These are phyloP conservation scores for Teunomyces barrocoloradensis DNA, from an alignment of 805 yeast species.

Conservation along the genomic window DNA sequence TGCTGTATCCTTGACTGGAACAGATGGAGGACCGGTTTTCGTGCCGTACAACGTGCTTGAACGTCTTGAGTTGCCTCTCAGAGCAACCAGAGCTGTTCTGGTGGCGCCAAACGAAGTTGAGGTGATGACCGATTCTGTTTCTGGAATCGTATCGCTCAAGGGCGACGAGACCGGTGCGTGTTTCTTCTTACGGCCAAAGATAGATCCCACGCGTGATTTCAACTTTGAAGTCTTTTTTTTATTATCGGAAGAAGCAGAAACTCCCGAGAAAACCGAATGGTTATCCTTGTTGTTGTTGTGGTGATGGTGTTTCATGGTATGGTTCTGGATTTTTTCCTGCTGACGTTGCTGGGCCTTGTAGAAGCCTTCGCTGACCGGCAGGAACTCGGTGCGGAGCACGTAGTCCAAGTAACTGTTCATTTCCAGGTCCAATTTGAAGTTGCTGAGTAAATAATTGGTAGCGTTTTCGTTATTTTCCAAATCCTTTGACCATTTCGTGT, in stretches of 20 bases:
- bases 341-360: conserved; percentile 10
- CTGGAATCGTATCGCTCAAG: conserved; percentile 28
- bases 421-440: conserved; percentile 36
- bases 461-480: conserved; percentile 54
- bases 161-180: conserved; percentile 24
- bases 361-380: conserved; percentile 9
- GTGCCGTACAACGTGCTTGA: not conserved
- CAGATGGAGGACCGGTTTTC: not conserved
- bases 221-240: conserved; percentile 41
- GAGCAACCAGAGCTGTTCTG: conserved; percentile 11
- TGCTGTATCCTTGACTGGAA: not conserved
- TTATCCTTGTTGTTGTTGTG: conserved; percentile 7
- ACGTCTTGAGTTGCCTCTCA: conserved; percentile 10
- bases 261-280: conserved; percentile 11
- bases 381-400: conserved; percentile 26
- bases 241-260: conserved; percentile 19
- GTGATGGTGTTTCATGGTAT: conserved; percentile 7
- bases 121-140: conserved; percentile 28
- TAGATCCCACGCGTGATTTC: conserved; percentile 72
- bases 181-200: conserved; percentile 61
- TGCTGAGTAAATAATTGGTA: conserved; percentile 58
- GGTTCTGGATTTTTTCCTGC: conserved; percentile 10
- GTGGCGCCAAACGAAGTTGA: conserved; percentile 10
- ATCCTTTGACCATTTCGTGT: conserved; percentile 21
- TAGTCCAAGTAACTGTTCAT: conserved; percentile 36